Conservation (phyloP, 2,329 filamentous ascomycete species). For the Colletotrichum musae region DNA sequence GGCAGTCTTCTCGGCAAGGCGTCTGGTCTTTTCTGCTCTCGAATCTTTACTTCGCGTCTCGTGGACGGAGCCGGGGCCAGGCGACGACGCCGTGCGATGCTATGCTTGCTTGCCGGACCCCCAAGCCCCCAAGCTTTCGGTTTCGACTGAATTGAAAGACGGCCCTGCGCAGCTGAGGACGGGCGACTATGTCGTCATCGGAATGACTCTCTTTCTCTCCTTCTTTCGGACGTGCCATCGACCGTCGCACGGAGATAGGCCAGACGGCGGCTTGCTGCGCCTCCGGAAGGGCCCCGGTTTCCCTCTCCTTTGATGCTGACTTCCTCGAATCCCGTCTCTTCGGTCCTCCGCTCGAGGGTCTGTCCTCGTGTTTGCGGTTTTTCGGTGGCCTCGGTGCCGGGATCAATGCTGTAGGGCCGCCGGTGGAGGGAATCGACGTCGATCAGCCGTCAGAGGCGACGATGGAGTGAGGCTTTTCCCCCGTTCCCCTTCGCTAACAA, state of each 20-base stretch:
- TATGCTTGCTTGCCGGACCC: too few species aligned
- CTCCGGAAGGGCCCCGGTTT: neutral
- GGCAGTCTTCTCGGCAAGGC: neutral
- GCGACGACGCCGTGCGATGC: too few species aligned
- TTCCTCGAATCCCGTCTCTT: neutral
- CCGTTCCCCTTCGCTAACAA: conserved; percentile 4
- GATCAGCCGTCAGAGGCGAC: conserved; percentile 9
- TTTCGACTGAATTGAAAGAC: neutral
- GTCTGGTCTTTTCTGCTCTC: neutral
- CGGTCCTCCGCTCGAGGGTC: neutral
- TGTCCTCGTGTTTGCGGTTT: neutral
- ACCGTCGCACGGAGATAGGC: conserved; percentile 14
- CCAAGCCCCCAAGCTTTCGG: neutral
- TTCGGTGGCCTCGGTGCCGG: neutral
- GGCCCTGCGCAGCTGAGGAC: conserved; percentile 19
- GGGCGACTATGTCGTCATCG: conserved; percentile 1
- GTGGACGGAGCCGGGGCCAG: neutral
- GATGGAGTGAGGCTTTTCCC: neutral
- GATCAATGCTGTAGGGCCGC: conserved; percentile 16
- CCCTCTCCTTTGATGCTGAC: too few species aligned
- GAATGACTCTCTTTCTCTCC: too few species aligned
- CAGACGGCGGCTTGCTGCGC: conserved; percentile 14
- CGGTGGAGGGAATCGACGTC: neutral
- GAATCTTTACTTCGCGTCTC: neutral
- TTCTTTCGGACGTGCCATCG: neutral